A percentile compares a stretch with the other conserved stretches of the same genome.
Conservation (phyloP, 257 asterid genomes). For the Solanum microdontum region DNA sequence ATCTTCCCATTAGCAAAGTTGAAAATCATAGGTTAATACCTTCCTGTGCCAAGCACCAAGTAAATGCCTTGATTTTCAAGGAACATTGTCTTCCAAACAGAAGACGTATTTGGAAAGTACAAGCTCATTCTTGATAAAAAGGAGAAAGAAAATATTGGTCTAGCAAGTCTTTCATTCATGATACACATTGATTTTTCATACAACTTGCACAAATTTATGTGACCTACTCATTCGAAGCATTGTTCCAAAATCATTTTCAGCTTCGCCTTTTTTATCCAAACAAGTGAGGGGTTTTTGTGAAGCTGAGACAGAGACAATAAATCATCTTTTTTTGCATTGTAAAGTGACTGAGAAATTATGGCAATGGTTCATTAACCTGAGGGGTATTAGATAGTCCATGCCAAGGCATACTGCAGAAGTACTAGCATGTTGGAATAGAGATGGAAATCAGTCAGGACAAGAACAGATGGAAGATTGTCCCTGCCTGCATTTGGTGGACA, state of each 20-base stretch:
- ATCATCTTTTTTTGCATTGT: neutral
- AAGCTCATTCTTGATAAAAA: neutral
- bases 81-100: neutral
- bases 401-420: neutral
- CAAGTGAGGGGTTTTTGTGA: neutral
- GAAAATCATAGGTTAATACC: neutral
- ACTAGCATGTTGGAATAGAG: neutral
- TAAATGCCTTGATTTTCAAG: neutral
- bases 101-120: neutral
- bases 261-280: neutral
- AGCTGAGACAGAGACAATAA: neutral
- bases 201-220: neutral
- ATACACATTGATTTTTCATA: neutral
- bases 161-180: neutral
- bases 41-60: neutral
- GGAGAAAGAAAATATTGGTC: neutral
- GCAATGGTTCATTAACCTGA: neutral
- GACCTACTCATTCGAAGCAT: neutral
- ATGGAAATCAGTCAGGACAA: neutral
- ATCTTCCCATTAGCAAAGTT: neutral
- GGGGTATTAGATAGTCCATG: neutral
- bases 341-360: neutral
- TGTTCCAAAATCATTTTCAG: neutral
- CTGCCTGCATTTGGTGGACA: neutral
- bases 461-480: neutral